phyloP scores from a whole-genome alignment of 2,329 filamentous ascomycete species.

The Hypoxylon rubiginosum region DNA sequence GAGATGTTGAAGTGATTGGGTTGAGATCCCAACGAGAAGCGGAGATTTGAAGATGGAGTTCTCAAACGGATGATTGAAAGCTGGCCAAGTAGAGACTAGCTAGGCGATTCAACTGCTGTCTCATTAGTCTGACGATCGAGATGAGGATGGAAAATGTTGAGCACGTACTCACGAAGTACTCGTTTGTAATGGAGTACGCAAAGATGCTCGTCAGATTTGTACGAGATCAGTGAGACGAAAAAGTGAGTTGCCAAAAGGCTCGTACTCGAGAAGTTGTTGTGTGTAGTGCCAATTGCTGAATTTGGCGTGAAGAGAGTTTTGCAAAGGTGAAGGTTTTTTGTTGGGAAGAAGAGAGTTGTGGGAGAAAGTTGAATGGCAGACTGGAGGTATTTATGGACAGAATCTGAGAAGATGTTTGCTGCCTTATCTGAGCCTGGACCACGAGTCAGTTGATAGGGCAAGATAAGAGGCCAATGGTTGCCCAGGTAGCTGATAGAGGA shows the following conservation, averaged over 20 bases:
- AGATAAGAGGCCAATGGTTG: too few relatives aligned
- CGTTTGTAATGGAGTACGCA: background rate
- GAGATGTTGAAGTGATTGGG: background rate
- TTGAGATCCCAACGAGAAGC: background rate
- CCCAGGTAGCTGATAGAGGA: too few relatives aligned
- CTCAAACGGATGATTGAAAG: background rate
- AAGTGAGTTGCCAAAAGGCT: background rate
- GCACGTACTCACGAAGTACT: constrained; percentile 3
- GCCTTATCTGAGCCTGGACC: too few relatives aligned
- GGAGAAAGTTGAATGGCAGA: too few relatives aligned
- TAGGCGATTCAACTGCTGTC: background rate
- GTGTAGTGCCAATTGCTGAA: too few relatives aligned
- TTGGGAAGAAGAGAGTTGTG: too few relatives aligned
- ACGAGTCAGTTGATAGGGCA: too few relatives aligned
- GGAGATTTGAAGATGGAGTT: background rate
- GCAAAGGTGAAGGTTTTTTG: too few relatives aligned
- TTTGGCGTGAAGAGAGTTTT: too few relatives aligned
- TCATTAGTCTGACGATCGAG: background rate
- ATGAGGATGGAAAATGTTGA: background rate
- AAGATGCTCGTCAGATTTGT: constrained; percentile 7
- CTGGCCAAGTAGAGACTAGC: too few relatives aligned
- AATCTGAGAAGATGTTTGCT: too few relatives aligned
- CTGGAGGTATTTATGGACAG: too few relatives aligned
- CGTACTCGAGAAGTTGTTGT: background rate
- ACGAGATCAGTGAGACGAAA: background rate